These are phyloP conservation scores for Xylaria grammica DNA, from an alignment of 495 filamentous ascomycete genomes.

Conservation along the genomic window DNA sequence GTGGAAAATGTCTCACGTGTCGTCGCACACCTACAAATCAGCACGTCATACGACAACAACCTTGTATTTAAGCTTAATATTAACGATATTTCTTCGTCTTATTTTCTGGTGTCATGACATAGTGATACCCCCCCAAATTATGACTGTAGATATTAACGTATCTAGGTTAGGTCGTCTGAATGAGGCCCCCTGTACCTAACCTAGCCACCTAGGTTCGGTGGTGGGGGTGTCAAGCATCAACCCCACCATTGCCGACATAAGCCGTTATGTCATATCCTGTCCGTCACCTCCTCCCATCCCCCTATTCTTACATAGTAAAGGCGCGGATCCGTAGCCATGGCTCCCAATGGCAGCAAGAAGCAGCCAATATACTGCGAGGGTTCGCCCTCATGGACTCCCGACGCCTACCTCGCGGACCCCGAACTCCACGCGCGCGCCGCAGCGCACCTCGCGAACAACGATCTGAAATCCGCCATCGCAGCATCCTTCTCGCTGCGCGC, in stretches of 20 bases:
- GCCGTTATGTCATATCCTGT: conserved; percentile 6
- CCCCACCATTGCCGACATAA: conserved; percentile 4
- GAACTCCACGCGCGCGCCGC: conserved; percentile 34
- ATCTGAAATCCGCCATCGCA: conserved; percentile 55
- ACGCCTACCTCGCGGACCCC: conserved; percentile 29
- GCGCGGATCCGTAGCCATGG: conserved; percentile 17
- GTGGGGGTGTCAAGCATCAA: neutral
- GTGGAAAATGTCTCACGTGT: neutral
- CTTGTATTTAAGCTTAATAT: too few species aligned
- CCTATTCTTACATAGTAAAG: neutral
- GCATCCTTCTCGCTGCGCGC: conserved; percentile 55
- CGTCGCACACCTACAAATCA: neutral
- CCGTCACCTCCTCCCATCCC: neutral
- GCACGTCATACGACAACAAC: neutral
- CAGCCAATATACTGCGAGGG: conserved; percentile 36
- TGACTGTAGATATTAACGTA: neutral
- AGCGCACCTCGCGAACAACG: conserved; percentile 42
- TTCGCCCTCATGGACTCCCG: conserved; percentile 32
- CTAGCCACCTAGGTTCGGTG: too few species aligned
- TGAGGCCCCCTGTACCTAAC: too few species aligned
- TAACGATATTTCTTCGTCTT: too few species aligned
- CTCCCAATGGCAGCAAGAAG: conserved; percentile 11
- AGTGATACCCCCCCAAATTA: too few species aligned
- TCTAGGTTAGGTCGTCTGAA: too few species aligned
- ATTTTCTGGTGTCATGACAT: too few species aligned